Evolutionary conservation across 306 rosid genomes (phyloP).

Genomic region (Ammopiptanthus mongolicus): DNA sequence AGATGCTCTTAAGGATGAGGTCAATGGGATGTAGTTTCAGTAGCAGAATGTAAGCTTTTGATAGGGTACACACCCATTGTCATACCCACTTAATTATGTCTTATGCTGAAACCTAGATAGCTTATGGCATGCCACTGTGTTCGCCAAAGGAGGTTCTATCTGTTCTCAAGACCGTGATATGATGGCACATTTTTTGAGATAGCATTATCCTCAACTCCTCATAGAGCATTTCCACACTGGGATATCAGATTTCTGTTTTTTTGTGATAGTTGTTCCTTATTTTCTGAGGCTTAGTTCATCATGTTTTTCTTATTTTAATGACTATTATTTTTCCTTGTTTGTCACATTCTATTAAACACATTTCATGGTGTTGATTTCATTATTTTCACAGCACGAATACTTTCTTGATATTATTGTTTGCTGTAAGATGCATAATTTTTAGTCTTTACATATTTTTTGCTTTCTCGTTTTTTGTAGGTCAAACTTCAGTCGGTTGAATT

Average conservation of each 20-base stretch:
- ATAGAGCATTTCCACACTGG: neutral
- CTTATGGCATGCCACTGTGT: neutral
- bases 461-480: slow-evolving; percentile 43
- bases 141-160: neutral
- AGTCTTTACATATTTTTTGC: neutral
- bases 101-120: neutral
- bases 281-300: neutral
- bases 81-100: neutral
- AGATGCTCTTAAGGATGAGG: neutral
- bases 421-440: neutral
- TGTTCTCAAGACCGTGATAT: neutral
- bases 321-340: neutral
- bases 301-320: neutral
- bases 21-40: neutral
- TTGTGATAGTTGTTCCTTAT: neutral
- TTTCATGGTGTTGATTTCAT: slow-evolving; percentile 7
- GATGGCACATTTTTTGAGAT: neutral
- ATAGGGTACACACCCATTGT: neutral
- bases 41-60: neutral
- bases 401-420: slow-evolving; percentile 8
- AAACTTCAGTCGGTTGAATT: slow-evolving; percentile 71
- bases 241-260: neutral
- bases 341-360: neutral
- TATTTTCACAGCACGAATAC: neutral
- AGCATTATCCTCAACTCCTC: neutral